Evolutionary conservation across 257 asterid species (phyloP), one percentile per base, ranked within the genome.

Genomic region (Nicotiana obtusifolia): DNA sequence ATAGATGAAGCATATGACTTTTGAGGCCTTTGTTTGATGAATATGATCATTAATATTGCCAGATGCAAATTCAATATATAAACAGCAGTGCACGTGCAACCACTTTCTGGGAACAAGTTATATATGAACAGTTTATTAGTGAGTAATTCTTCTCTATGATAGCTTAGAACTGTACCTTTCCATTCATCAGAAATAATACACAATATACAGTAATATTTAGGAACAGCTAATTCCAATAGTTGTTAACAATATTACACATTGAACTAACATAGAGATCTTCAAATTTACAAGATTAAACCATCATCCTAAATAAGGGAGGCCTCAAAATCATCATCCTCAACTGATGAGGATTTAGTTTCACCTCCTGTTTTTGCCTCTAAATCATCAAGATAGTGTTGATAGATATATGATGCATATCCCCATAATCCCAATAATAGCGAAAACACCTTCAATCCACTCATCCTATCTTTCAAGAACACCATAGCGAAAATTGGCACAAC

Each of bases 341-440:
- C 16, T 73, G 15, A 24, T 73, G 15, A 24, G 15, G 37, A 4
- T 47, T 73, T 47, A 73, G 8, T 11, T 47, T 73, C 24, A 24
- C 15, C 30, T 7, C 15, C 30, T 7, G 16, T 5, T 49, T 78
- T 84, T 68, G 57, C 82, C 37, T 68, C 53, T 4, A 49, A 24
- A 44, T 78, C 84, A 22, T 78, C 64, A 4, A 86, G 84, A 68
- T 88, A 88, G 52, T 84, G 83, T 59, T 86, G 91, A 82, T 84
- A 88, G 10, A 82, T 75, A 33, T 89, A 89, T 2, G 88, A 88
- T 52, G 81, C 84, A 41, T 88, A 88, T 6, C 91, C 91, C 89
- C 90, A 83, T 8, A 77, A 41, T 1, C 89, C 93, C 69, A 88
- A 52, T 5, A 86, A 10, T 19, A 90, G 75, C 7, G 92, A 79